Conservation (phyloP, 225 moss, liverwort and hornwort species). For the Physcomitrellopsis africana region DNA sequence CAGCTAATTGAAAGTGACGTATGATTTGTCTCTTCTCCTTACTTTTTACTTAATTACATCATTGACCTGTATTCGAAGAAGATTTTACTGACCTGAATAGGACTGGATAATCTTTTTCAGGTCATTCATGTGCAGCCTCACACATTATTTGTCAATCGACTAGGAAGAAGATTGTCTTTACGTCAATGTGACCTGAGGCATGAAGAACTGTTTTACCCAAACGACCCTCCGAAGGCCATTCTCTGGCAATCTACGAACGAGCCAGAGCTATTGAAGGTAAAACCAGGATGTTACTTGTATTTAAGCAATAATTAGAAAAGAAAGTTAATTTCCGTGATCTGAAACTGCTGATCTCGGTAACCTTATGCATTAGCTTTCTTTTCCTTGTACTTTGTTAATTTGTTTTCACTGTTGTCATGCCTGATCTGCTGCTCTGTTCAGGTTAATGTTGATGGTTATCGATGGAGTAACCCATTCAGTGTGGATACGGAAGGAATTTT, state of each 20-base stretch:
- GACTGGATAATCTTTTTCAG: constrained; percentile 47
- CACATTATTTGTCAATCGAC: constrained; percentile 86
- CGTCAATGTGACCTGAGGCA: constrained; percentile 71
- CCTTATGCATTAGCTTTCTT: background rate
- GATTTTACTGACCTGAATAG: constrained; percentile 1
- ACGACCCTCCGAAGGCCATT: constrained; percentile 80
- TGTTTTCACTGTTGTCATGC: background rate
- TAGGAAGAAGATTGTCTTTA: constrained; percentile 76
- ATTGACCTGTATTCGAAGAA: constrained; percentile 2
- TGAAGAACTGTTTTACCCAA: constrained; percentile 86
- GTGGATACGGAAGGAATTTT: constrained; percentile 85
- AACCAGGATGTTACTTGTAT: background rate
- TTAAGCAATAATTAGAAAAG: background rate
- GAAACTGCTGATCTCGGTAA: no score
- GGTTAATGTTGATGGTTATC: constrained; percentile 81
- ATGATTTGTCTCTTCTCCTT: background rate
- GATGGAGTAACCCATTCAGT: constrained; percentile 93
- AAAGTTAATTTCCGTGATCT: constrained; percentile 3
- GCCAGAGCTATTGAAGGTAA: constrained; percentile 77
- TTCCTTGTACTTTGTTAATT: constrained; percentile 6
- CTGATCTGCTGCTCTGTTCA: constrained; percentile 39
- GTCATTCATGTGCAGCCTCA: constrained; percentile 93
- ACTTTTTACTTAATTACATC: constrained; percentile 15
- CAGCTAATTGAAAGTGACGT: background rate
- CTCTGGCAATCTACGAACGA: constrained; percentile 86